phyloP scores from a whole-genome alignment of 306 rosid species.

The Ormosia emarginata region DNA sequence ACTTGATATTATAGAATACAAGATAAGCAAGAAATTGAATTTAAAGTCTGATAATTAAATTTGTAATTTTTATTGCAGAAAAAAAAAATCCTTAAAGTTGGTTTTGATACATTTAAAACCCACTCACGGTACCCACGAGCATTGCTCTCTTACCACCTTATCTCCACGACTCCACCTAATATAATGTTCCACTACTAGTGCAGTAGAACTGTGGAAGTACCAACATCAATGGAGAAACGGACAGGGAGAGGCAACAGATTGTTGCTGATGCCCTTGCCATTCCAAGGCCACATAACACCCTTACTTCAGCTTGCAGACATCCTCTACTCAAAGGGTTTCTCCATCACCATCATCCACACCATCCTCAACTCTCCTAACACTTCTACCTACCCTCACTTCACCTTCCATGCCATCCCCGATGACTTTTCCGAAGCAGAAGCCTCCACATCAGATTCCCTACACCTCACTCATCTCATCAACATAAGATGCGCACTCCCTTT shows the following conservation, averaged over 20 bases:
- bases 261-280: slow-evolving; percentile 38
- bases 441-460: not conserved
- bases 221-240: not conserved
- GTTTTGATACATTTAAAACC: too few relatives aligned
- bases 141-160: too few relatives aligned
- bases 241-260: slow-evolving; percentile 28
- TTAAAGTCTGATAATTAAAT: too few relatives aligned
- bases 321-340: slow-evolving; percentile 48
- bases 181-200: too few relatives aligned
- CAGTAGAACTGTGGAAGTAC: too few relatives aligned
- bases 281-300: slow-evolving; percentile 61
- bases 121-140: too few relatives aligned
- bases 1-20: too few relatives aligned
- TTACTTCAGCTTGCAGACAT: slow-evolving; percentile 47
- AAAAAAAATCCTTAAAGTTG: too few relatives aligned
- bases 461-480: slow-evolving; percentile 29
- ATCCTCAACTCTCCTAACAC: slow-evolving; percentile 43
- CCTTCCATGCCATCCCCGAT: slow-evolving; percentile 31
- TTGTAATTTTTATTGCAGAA: too few relatives aligned
- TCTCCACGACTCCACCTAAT: too few relatives aligned
- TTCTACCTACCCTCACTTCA: slow-evolving; percentile 45
- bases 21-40: too few relatives aligned
- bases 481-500: slow-evolving; percentile 7
- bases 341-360: slow-evolving; percentile 46
- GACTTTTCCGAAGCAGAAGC: slow-evolving; percentile 25